Evolutionary conservation across 2,329 filamentous ascomycete species (phyloP), one percentile per base, ranked within the genome.

Genomic region (Pseudocercospora pini-densiflorae): DNA sequence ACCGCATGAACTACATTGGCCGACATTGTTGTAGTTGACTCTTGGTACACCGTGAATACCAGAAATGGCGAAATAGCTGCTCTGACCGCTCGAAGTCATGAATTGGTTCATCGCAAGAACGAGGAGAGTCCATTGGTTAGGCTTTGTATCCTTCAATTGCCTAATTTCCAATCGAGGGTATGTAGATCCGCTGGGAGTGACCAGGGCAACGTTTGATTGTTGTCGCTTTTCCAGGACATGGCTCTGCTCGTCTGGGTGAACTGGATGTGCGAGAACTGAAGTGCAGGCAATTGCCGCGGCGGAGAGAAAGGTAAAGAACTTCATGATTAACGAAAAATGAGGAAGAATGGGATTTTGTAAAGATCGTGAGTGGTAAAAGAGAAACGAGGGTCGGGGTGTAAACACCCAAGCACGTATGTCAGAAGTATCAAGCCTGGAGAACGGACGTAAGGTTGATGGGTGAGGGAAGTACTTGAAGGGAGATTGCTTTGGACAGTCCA

Each of bases 21-120:
- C 60, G 7, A 73, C 72, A 21, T 62, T 51, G 33, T 73, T 68
- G 62, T 70, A 75, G 54, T 70, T 63, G 14, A 68, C 54, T 47
- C 69, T 63, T 1, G 73, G 73, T 10, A 74, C 72, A 24, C 73
- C 73, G 65, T 75, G 73, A 29, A 75, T 73, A 12, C 65, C 49
- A 14, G 73, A 67, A 47, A 75, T 68, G n/a, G 63, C 61, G 60
- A 63, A 74, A 62, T 67, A 75, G 27, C 64, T 62, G 27, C 58
- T 55, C 59, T 45, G 54, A 49, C 47, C 29, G 60, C 45, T 69
- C 60, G 45, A 64, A 27, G 45, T 57, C 61, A 70, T 61, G 65
- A 67, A 74, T 53, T 65, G 49, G 23, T 67, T 59, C 68, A 75
- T 31, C 0, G 70, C 71, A 10, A 74, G 67, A 40, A 75, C 63